phyloP scores from a whole-genome alignment of 192 early-diverging fungal genomes.

The Coemansia sp. region DNA sequence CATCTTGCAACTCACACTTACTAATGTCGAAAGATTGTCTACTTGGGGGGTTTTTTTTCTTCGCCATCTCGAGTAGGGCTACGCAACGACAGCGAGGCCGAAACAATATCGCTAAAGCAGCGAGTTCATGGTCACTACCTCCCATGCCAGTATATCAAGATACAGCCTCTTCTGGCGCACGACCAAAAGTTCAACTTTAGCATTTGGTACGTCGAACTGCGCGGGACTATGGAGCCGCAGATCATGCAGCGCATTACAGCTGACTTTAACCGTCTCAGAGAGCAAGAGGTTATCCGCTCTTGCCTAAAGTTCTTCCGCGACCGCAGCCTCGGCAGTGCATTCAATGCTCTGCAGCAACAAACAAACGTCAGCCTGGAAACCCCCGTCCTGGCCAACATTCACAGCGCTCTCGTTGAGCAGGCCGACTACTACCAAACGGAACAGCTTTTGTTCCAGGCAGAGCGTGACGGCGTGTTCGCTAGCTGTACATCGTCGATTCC shows the following conservation, averaged over 20 bases:
- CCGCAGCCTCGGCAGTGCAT: constrained; percentile 72
- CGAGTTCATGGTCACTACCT: constrained; percentile 73
- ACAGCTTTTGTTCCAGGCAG: constrained; percentile 66
- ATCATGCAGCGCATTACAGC: constrained; percentile 60
- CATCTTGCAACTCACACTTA: not conserved
- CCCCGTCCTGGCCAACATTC: constrained; percentile 77
- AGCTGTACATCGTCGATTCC: constrained; percentile 67
- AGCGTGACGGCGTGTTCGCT: constrained; percentile 68
- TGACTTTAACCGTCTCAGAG: constrained; percentile 62
- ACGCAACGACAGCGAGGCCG: constrained; percentile 76
- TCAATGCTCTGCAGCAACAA: constrained; percentile 67
- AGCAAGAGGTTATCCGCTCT: constrained; percentile 77
- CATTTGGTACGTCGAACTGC: constrained; percentile 93
- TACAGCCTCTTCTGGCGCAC: constrained; percentile 87
- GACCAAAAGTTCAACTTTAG: constrained; percentile 95
- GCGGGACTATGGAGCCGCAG: constrained; percentile 70
- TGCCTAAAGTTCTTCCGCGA: constrained; percentile 93
- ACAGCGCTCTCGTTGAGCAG: constrained; percentile 64
- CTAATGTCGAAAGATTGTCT: not conserved
- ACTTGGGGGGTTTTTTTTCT: not conserved
- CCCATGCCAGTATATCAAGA: constrained; percentile 92
- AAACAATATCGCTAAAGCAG: constrained; percentile 85
- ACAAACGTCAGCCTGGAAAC: constrained; percentile 74
- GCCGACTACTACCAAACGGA: constrained; percentile 80
- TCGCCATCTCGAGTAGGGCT: constrained; percentile 50